Evolutionary conservation across 495 filamentous ascomycete genomes (phyloP).

Genomic region (Neurospora africana): DNA sequence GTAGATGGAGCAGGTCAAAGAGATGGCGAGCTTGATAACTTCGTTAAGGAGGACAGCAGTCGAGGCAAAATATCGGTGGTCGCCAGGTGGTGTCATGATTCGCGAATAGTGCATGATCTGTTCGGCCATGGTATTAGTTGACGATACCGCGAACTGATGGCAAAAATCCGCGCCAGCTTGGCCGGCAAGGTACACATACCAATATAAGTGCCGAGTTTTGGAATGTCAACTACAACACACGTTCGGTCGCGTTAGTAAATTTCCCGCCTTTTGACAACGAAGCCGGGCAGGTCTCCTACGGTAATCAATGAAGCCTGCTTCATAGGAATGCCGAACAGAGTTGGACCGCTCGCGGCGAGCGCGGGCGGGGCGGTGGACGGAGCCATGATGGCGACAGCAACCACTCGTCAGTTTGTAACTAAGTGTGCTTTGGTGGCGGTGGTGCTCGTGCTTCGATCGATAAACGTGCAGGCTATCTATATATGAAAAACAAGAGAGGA

Average conservation of each 20-base stretch:
- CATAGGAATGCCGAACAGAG: slow-evolving; percentile 55
- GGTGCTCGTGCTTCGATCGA: neutral
- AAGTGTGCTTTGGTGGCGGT: neutral
- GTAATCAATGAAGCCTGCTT: slow-evolving; percentile 71
- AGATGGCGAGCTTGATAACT: slow-evolving; percentile 79
- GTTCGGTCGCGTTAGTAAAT: slow-evolving; percentile 14
- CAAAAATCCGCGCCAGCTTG: neutral
- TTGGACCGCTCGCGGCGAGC: slow-evolving; percentile 29
- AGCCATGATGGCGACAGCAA: neutral
- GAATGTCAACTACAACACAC: slow-evolving; percentile 50
- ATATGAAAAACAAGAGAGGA: neutral
- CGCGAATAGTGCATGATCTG: slow-evolving; percentile 89
- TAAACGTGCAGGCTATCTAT: neutral
- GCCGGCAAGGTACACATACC: slow-evolving; percentile 29
- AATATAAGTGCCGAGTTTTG: slow-evolving; percentile 74
- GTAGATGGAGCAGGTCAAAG: slow-evolving; percentile 75
- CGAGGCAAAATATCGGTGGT: slow-evolving; percentile 82
- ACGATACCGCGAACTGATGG: neutral
- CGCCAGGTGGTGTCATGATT: slow-evolving; percentile 71
- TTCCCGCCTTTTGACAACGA: slow-evolving; percentile 10
- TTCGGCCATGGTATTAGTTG: slow-evolving; percentile 6
- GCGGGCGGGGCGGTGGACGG: slow-evolving; percentile 6
- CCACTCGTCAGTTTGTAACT: neutral
- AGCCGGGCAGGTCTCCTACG: slow-evolving; percentile 33
- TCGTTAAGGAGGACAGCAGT: slow-evolving; percentile 94